Evolutionary conservation across 352 stramenopile genomes (phyloP).

Genomic region (Phytophthora kernoviae): DNA sequence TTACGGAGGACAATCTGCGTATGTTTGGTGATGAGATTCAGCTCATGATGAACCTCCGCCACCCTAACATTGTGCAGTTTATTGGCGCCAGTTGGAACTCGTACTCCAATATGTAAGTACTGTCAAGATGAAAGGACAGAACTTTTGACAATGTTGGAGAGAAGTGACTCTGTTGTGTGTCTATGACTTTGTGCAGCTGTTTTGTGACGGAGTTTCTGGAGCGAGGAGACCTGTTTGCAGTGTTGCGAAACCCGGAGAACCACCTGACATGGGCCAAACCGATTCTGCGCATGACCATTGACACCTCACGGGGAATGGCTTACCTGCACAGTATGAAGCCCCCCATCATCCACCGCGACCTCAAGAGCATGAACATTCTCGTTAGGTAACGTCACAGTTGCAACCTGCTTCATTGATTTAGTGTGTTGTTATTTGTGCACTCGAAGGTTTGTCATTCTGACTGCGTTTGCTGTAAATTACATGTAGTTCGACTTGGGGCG

Average conservation of each 20-base stretch:
- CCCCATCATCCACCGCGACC: slow-evolving; percentile 98
- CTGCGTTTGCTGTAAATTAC: slow-evolving; percentile 12
- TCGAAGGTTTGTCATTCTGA: slow-evolving; percentile 19
- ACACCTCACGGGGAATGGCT: slow-evolving; percentile 94
- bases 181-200: slow-evolving; percentile 49
- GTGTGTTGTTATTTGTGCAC: slow-evolving; percentile 2
- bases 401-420: neutral
- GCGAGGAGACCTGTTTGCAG: slow-evolving; percentile 79
- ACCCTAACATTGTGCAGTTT: slow-evolving; percentile 91
- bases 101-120: slow-evolving; percentile 90
- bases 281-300: slow-evolving; percentile 89
- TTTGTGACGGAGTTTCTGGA: slow-evolving; percentile 90
- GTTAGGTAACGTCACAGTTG: slow-evolving; percentile 57
- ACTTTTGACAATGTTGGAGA: neutral
- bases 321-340: slow-evolving; percentile 98
- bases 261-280: slow-evolving; percentile 85
- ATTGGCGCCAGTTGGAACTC: slow-evolving; percentile 92
- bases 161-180: slow-evolving; percentile 13
- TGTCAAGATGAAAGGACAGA: neutral
- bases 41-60: slow-evolving; percentile 91
- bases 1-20: slow-evolving; percentile 86
- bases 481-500: slow-evolving; percentile 77
- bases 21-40: slow-evolving; percentile 92
- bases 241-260: slow-evolving; percentile 83
- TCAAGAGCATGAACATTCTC: slow-evolving; percentile 95